phyloP scores from a whole-genome alignment of 805 yeast species.

The Candida adriatica region DNA sequence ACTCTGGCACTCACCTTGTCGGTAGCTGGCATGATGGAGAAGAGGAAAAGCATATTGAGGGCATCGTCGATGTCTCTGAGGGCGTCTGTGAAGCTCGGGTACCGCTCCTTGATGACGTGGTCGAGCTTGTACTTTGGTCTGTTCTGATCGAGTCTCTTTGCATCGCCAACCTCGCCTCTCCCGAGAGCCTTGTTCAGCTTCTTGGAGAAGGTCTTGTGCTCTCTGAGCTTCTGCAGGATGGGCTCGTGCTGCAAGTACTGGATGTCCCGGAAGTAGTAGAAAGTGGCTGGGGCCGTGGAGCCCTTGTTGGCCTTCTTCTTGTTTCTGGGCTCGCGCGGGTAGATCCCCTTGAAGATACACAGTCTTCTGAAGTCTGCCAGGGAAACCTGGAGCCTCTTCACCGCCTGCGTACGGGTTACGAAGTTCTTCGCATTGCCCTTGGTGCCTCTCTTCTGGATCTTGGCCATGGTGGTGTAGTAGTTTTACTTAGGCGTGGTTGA shows the following conservation, averaged over 20 bases:
- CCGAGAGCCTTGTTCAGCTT: slow-evolving; percentile 87
- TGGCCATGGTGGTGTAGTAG: slow-evolving; percentile 3
- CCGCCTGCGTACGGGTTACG: slow-evolving; percentile 91
- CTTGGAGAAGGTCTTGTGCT: slow-evolving; percentile 89
- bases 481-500: not conserved
- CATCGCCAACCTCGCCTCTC: slow-evolving; percentile 85
- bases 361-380: slow-evolving; percentile 94
- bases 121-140: slow-evolving; percentile 84
- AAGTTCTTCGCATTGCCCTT: slow-evolving; percentile 89
- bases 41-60: slow-evolving; percentile 86
- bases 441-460: slow-evolving; percentile 70
- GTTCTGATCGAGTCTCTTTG: slow-evolving; percentile 74
- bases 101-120: slow-evolving; percentile 87
- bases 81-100: slow-evolving; percentile 91
- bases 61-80: slow-evolving; percentile 93
- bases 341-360: slow-evolving; percentile 96
- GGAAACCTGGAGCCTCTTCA: slow-evolving; percentile 84
- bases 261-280: slow-evolving; percentile 89
- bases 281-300: slow-evolving; percentile 93
- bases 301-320: slow-evolving; percentile 97
- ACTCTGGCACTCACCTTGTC: slow-evolving; percentile 72
- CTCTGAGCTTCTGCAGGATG: slow-evolving; percentile 82
- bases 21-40: slow-evolving; percentile 93
- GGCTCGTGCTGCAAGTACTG: slow-evolving; percentile 96
- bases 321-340: slow-evolving; percentile 93